phyloP scores from a whole-genome alignment of 345 rosid genomes.

The Brassica juncea region DNA sequence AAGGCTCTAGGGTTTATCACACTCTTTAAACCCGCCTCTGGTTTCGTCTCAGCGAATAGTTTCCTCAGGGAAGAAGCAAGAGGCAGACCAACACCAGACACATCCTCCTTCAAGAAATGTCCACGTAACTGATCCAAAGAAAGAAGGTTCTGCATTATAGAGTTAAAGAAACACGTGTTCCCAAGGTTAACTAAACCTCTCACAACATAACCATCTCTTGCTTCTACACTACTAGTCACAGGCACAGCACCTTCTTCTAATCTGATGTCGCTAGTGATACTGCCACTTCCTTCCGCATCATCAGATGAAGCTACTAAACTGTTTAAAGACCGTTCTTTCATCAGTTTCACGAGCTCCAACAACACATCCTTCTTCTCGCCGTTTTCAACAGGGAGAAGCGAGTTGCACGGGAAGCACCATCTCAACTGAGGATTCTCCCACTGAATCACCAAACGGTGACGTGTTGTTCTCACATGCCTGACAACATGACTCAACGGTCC shows the following conservation, averaged over 20 bases:
- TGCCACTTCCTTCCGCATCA: slow-evolving; percentile 75
- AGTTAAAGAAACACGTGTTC: slow-evolving; percentile 95
- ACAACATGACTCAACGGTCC: slow-evolving; percentile 72
- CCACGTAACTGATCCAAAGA: slow-evolving; percentile 59
- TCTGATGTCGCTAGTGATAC: slow-evolving; percentile 47
- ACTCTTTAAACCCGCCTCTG: slow-evolving; percentile 56
- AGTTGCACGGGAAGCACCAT: slow-evolving; percentile 78
- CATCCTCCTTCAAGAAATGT: slow-evolving; percentile 56
- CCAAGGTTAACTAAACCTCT: slow-evolving; percentile 94
- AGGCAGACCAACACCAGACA: slow-evolving; percentile 48
- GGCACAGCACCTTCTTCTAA: slow-evolving; percentile 43
- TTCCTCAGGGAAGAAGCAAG: slow-evolving; percentile 72
- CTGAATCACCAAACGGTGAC: slow-evolving; percentile 72
- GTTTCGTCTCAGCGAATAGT: slow-evolving; percentile 63
- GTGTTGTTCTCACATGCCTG: slow-evolving; percentile 62
- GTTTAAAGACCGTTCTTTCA: slow-evolving; percentile 52
- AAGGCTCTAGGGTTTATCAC: slow-evolving; percentile 69
- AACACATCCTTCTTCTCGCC: slow-evolving; percentile 58
- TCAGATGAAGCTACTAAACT: slow-evolving; percentile 21
- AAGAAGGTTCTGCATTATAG: slow-evolving; percentile 88
- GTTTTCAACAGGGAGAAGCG: slow-evolving; percentile 66
- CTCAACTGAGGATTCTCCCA: slow-evolving; percentile 81
- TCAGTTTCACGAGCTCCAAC: slow-evolving; percentile 54
- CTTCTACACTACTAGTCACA: slow-evolving; percentile 42
- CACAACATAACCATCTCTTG: slow-evolving; percentile 53